Base-by-base conservation (phyloP, 305 asterid genomes). In the Euphrasia arctica region DNA sequence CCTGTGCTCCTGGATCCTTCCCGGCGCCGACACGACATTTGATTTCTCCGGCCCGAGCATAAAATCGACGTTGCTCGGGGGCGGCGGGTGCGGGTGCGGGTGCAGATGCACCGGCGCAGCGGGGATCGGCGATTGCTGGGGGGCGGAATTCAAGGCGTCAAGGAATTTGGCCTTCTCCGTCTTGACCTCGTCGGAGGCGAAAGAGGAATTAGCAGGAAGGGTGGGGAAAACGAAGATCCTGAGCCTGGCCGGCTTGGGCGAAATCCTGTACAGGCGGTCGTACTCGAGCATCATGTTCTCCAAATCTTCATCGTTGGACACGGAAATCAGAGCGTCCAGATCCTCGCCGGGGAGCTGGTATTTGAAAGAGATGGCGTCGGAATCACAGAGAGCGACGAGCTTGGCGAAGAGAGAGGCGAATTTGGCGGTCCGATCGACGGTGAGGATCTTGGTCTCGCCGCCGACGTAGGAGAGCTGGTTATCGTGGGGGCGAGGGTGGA, bases 271-370 rank as follows among this genome's bases (percentile, higher is more conserved):
- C 66, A 91, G 64, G 2, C 98, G 83, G 72, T 89, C 98, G 47
- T 83, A 91, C 80, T 89, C 98, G 18, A 77, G 72, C 93, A 91
- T 82, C 96, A 89, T 83, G 42, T 91, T 90, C 68, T 91, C 98
- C 65, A 91, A 76, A 72, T 91, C 98, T 62, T 91, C 98, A 41
- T 89, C 98, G 45, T 68, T 83, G 11, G 91, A 82, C 11, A 91
- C 95, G 0, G 98, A 89, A 52, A 91, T 89, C 79, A 91, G 66
- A 0, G 96, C 95, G 52, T 90, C 97, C 27, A 90, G 93, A 78
- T 90, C 97, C 56, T 90, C 97, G 1, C 97, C 97, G 0, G 98
- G 98, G 45, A 91, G 63, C 74, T 91, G 98, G 57, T 91, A 91
- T 76, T 91, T 91, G 52, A 91, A 87, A 64, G 92, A 80, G 48